These are phyloP conservation scores for Pterula multifida DNA, from an alignment of 1,284 basidiomycete species.

Conservation along the genomic window DNA sequence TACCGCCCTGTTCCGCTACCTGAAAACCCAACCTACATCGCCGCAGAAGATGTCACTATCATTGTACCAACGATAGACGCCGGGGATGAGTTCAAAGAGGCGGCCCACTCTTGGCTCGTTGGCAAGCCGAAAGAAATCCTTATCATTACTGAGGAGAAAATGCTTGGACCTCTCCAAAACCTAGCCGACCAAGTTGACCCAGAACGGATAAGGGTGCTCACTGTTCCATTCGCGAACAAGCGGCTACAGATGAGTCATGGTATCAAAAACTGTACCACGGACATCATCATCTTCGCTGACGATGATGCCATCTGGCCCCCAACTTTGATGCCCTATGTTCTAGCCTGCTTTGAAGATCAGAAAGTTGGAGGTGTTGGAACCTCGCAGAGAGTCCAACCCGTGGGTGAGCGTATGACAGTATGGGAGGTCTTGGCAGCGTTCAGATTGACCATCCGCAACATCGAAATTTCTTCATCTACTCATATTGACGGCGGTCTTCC, in stretches of 20 bases:
- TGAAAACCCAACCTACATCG: conserved; percentile 79
- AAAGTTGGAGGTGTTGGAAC: conserved; percentile 87
- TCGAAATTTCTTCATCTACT: conserved; percentile 79
- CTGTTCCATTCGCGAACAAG: conserved; percentile 88
- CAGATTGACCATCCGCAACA: conserved; percentile 83
- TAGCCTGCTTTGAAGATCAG: conserved; percentile 91
- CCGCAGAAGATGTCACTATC: conserved; percentile 86
- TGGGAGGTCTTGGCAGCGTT: conserved; percentile 93
- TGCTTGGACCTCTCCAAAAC: conserved; percentile 76
- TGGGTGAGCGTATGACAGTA: conserved; percentile 70
- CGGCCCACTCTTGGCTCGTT: conserved; percentile 81
- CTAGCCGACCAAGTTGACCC: conserved; percentile 82
- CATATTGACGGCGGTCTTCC: conserved; percentile 90
- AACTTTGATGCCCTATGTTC: conserved; percentile 70
- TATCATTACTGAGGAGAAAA: conserved; percentile 88
- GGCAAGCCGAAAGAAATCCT: conserved; percentile 87
- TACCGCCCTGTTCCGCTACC: conserved; percentile 82
- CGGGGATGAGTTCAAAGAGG: conserved; percentile 89
- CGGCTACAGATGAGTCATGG: conserved; percentile 88
- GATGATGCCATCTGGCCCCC: conserved; percentile 94
- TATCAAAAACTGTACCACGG: conserved; percentile 79
- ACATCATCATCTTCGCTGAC: conserved; percentile 93
- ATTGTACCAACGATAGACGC: conserved; percentile 93
- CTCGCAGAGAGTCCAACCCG: conserved; percentile 77
- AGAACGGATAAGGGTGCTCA: conserved; percentile 71